These are phyloP conservation scores for Cladosporium austrohemisphaericum DNA, from an alignment of 2,329 filamentous ascomycete genomes.

Conservation along the genomic window DNA sequence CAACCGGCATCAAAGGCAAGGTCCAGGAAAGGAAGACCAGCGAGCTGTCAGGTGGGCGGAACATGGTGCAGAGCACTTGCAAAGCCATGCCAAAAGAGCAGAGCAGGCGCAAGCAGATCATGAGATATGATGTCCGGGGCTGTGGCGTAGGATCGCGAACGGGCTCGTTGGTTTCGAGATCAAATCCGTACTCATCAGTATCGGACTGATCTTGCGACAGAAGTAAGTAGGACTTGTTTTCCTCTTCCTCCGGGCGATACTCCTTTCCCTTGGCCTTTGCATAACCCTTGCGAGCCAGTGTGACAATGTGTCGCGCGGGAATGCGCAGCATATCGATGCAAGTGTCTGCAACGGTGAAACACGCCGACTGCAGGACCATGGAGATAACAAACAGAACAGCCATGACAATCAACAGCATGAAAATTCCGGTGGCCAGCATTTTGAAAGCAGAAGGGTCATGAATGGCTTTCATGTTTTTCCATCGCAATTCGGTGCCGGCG, in stretches of 20 bases:
- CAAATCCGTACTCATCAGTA: conserved; percentile 8
- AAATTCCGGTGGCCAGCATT: conserved; percentile 14
- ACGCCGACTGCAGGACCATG: conserved; percentile 5
- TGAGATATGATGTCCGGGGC: background rate
- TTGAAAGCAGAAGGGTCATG: conserved; percentile 13
- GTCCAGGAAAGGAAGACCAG: conserved; percentile 12
- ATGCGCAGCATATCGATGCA: conserved; percentile 7
- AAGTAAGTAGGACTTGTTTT: conserved; percentile 10
- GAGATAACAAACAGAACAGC: conserved; percentile 10
- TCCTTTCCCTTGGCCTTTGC: conserved; percentile 8
- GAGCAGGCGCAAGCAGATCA: conserved; percentile 6
- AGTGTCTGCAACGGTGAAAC: conserved; percentile 10
- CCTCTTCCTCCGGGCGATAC: background rate
- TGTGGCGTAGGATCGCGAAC: background rate
- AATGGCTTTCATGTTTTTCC: conserved; percentile 15
- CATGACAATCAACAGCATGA: conserved; percentile 13
- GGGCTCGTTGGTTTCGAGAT: conserved; percentile 9
- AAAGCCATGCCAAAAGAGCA: conserved; percentile 7
- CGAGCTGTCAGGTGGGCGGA: conserved; percentile 13
- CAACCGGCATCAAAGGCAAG: conserved; percentile 10
- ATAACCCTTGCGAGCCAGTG: background rate
- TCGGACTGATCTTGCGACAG: conserved; percentile 10
- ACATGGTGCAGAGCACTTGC: conserved; percentile 13
- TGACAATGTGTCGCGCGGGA: background rate
- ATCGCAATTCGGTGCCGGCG: conserved; percentile 10